Percentiles rank a stretch among this genome's conserved stretches.
phyloP scores from a whole-genome alignment of 352 stramenopile genomes.

The Pythium scleroteichum region DNA sequence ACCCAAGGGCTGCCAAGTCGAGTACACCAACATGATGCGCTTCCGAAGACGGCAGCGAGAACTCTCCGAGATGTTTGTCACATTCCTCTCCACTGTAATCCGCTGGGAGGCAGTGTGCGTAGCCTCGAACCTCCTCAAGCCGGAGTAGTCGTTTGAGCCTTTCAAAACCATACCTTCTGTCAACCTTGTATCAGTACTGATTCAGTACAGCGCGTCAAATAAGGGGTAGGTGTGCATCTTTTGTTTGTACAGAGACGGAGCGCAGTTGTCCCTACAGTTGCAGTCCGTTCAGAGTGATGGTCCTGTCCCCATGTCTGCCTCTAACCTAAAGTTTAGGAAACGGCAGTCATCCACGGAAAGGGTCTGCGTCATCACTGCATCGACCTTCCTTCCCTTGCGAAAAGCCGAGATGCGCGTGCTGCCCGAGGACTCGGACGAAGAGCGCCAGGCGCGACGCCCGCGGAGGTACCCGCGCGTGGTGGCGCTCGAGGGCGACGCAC shows the following conservation, averaged over 20 bases:
- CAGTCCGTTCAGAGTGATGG: constrained; percentile 10
- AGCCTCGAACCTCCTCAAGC: constrained; percentile 25
- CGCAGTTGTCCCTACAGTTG: not conserved
- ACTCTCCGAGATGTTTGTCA: constrained; percentile 43
- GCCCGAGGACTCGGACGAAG: constrained; percentile 28
- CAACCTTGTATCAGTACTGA: too few relatives aligned
- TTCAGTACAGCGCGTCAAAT: not conserved
- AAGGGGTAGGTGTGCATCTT: constrained; percentile 1
- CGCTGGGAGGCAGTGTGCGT: constrained; percentile 60
- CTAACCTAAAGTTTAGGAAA: too few relatives aligned
- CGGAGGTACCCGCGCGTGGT: constrained; percentile 20
- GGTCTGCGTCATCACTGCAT: not conserved
- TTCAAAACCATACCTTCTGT: too few relatives aligned
- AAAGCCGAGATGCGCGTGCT: constrained; percentile 31
- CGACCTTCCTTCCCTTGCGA: too few relatives aligned
- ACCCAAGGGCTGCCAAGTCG: constrained; percentile 15
- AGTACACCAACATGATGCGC: constrained; percentile 29
- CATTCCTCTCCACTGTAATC: constrained; percentile 64
- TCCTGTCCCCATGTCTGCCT: not conserved
- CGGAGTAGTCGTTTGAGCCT: too few relatives aligned
- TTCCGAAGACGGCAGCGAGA: constrained; percentile 38
- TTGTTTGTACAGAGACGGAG: not conserved
- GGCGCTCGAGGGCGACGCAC: not conserved
- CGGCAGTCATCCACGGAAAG: not conserved
- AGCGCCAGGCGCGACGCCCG: constrained; percentile 10